Conservation (phyloP, 2,329 filamentous ascomycete genomes). For the Penicillium sp. region DNA sequence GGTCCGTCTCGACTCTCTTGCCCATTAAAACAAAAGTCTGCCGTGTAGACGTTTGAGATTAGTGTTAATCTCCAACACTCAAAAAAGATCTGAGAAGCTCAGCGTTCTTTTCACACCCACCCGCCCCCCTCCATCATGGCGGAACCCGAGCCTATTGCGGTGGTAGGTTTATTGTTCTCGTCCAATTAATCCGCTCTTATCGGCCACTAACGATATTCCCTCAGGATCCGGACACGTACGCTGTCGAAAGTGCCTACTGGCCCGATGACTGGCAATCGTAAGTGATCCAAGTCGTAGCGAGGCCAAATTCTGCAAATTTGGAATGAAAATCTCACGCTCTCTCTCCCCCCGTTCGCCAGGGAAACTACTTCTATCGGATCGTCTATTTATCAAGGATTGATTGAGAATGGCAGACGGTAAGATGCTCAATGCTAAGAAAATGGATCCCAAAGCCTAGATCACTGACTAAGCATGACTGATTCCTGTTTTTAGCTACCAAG, state of each 20-base stretch:
- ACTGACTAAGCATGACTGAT: slow-evolving; percentile 7
- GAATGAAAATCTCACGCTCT: background rate
- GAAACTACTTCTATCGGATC: slow-evolving; percentile 32
- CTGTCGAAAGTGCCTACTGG: slow-evolving; percentile 8
- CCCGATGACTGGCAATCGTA: slow-evolving; percentile 13
- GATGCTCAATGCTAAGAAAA: slow-evolving; percentile 2
- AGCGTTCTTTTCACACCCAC: background rate
- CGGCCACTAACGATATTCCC: background rate
- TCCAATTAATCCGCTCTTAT: background rate
- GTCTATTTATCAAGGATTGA: slow-evolving; percentile 29
- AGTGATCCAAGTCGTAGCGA: slow-evolving; percentile 5
- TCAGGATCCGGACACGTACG: slow-evolving; percentile 12
- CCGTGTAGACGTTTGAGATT: slow-evolving; percentile 9
- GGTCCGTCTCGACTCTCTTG: background rate
- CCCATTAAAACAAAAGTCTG: slow-evolving; percentile 14
- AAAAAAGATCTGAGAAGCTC: background rate
- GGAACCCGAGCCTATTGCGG: slow-evolving; percentile 11
- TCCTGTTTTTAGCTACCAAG: slow-evolving; percentile 25
- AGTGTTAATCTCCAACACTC: slow-evolving; percentile 1
- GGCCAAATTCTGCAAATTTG: background rate
- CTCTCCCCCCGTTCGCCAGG: background rate
- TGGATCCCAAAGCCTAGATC: background rate
- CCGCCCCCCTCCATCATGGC: background rate
- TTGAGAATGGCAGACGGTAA: slow-evolving; percentile 31
- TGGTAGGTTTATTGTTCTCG: slow-evolving; percentile 1